Evolutionary conservation across 2,329 filamentous ascomycete genomes (phyloP).

Genomic region (Fusarium napiforme): DNA sequence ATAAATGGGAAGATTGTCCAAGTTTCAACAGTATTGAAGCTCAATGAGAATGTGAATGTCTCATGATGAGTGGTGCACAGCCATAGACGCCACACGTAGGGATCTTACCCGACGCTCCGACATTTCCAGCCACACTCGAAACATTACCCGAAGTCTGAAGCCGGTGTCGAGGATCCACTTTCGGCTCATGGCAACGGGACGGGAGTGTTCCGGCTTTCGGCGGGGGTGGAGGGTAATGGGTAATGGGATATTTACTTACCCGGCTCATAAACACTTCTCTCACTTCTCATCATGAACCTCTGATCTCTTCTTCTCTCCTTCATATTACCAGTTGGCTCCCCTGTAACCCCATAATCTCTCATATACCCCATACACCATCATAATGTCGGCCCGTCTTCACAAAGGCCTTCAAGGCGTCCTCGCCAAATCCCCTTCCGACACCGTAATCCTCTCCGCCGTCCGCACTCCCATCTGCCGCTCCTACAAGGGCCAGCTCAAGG

Average conservation of each 20-base stretch:
- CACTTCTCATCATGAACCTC: slow-evolving; percentile 4
- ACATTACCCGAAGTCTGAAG: slow-evolving; percentile 43
- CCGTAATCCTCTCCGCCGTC: slow-evolving; percentile 89
- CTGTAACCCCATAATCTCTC: neutral
- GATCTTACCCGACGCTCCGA: slow-evolving; percentile 25
- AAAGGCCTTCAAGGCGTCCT: slow-evolving; percentile 79
- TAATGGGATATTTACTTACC: slow-evolving; percentile 41
- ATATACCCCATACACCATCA: neutral
- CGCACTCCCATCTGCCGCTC: slow-evolving; percentile 88
- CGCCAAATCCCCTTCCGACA: slow-evolving; percentile 80
- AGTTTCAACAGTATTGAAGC: neutral
- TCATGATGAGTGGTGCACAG: slow-evolving; percentile 13
- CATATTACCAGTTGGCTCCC: slow-evolving; percentile 4
- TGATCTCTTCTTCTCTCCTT: slow-evolving; percentile 1
- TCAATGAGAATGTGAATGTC: neutral
- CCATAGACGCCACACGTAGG: slow-evolving; percentile 7
- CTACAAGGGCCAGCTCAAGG: slow-evolving; percentile 84
- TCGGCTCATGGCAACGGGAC: slow-evolving; percentile 36
- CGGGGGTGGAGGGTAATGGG: slow-evolving; percentile 18
- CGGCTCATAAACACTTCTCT: slow-evolving; percentile 17
- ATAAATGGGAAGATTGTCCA: neutral
- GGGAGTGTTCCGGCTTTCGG: slow-evolving; percentile 29
- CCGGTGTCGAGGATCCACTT: slow-evolving; percentile 29
- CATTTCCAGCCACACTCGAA: slow-evolving; percentile 15
- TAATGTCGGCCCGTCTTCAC: slow-evolving; percentile 40